Evolutionary conservation across 441 rosid genomes (phyloP).

Genomic region (Erodium texanum): DNA sequence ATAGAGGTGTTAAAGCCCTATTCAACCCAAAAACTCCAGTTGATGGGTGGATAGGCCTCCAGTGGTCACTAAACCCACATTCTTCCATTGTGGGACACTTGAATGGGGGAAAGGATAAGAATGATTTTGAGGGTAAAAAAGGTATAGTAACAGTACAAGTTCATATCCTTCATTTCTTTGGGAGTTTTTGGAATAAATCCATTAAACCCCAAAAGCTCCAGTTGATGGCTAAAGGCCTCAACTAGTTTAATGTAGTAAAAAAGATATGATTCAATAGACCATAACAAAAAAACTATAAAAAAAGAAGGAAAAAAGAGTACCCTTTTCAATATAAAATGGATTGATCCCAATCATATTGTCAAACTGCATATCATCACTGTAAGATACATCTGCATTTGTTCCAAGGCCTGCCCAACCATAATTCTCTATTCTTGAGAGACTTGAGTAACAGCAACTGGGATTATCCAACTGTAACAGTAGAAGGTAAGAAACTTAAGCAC

Average conservation of each 20-base stretch:
- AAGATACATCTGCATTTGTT: constrained; percentile 25
- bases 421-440: constrained; percentile 49
- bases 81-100: too few relatives aligned
- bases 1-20: too few relatives aligned
- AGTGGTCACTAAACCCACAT: too few relatives aligned
- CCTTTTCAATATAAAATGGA: constrained; percentile 78
- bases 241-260: neutral
- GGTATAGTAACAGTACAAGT: too few relatives aligned
- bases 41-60: too few relatives aligned
- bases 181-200: too few relatives aligned
- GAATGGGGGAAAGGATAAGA: too few relatives aligned
- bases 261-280: constrained; percentile 7
- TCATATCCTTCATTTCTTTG: too few relatives aligned
- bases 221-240: too few relatives aligned
- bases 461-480: constrained; percentile 38
- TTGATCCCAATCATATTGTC: constrained; percentile 54
- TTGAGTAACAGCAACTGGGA: constrained; percentile 18
- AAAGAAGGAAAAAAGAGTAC: constrained; percentile 31
- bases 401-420: constrained; percentile 75
- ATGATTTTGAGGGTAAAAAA: too few relatives aligned
- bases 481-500: constrained; percentile 13
- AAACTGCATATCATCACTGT: constrained; percentile 36
- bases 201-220: too few relatives aligned
- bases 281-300: neutral
- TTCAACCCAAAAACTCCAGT: too few relatives aligned